Percentiles rank a stretch among this genome's conserved stretches.
Conservation (phyloP, 1,139 yeast species). For the Debaryomyces nepalensis region DNA sequence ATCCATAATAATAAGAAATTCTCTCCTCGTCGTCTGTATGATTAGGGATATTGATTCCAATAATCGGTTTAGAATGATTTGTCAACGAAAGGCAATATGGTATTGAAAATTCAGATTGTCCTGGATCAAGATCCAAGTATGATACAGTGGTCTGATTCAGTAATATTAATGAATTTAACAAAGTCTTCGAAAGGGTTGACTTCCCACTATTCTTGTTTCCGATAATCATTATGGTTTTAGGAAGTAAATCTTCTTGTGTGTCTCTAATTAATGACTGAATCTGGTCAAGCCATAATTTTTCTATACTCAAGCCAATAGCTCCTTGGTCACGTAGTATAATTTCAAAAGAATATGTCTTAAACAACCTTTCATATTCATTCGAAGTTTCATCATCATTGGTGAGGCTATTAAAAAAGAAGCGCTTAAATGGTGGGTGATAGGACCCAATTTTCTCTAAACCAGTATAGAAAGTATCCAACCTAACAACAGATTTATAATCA, state of each 20-base stretch:
- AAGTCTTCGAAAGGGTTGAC: conserved; percentile 65
- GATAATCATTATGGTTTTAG: conserved; percentile 34
- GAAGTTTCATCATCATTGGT: conserved; percentile 19
- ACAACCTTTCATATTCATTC: conserved; percentile 16
- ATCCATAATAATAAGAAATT: conserved; percentile 64
- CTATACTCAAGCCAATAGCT: conserved; percentile 29
- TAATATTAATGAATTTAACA: conserved; percentile 50
- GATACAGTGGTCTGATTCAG: conserved; percentile 28
- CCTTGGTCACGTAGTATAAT: conserved; percentile 37
- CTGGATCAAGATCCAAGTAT: conserved; percentile 85
- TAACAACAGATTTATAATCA: conserved; percentile 50
- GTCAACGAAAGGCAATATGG: conserved; percentile 72
- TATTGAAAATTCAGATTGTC: conserved; percentile 79
- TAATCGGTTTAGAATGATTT: conserved; percentile 24
- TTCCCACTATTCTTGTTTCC: conserved; percentile 80
- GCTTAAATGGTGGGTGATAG: conserved; percentile 55
- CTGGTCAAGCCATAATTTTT: conserved; percentile 26
- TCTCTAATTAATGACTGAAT: conserved; percentile 16
- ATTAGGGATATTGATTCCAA: conserved; percentile 32
- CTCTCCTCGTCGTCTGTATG: conserved; percentile 20
- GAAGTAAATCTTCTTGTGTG: conserved; percentile 14
- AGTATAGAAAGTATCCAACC: conserved; percentile 37
- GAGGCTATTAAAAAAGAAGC: conserved; percentile 32
- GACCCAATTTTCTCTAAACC: conserved; percentile 54
- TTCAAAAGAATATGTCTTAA: conserved; percentile 38